phyloP scores from a whole-genome alignment of 805 yeast genomes.

The Saccharomycopsis sp. region DNA sequence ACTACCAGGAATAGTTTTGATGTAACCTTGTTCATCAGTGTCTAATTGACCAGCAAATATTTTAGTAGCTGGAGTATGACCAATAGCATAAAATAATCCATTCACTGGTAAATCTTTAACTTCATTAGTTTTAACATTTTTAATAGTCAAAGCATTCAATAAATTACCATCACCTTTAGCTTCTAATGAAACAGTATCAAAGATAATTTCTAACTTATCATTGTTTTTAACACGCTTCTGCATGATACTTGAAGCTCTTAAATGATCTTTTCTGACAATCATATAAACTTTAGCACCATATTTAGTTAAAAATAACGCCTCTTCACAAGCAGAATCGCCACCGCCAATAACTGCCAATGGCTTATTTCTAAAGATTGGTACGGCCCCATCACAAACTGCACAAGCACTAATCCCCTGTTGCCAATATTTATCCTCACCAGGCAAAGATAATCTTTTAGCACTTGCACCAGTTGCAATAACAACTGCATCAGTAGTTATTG shows the following conservation, averaged over 20 bases:
- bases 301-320: slow-evolving; percentile 93
- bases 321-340: slow-evolving; percentile 99
- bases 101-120: slow-evolving; percentile 64
- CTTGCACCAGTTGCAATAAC: slow-evolving; percentile 97
- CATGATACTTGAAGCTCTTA: slow-evolving; percentile 96
- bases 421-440: slow-evolving; percentile 98
- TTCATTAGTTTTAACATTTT: slow-evolving; percentile 68
- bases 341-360: slow-evolving; percentile 98
- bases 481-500: slow-evolving; percentile 87
- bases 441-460: slow-evolving; percentile 87
- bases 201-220: slow-evolving; percentile 86
- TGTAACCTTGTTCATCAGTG: slow-evolving; percentile 82
- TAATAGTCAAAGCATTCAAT: slow-evolving; percentile 54
- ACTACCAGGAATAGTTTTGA: slow-evolving; percentile 84
- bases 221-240: slow-evolving; percentile 81
- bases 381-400: slow-evolving; percentile 99
- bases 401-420: slow-evolving; percentile 99
- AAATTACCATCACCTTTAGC: slow-evolving; percentile 93
- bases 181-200: slow-evolving; percentile 76
- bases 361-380: slow-evolving; percentile 95
- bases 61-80: slow-evolving; percentile 91
- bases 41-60: slow-evolving; percentile 74
- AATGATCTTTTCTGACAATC: slow-evolving; percentile 87
- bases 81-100: slow-evolving; percentile 97
- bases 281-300: slow-evolving; percentile 94